Conservation (phyloP, 2,329 filamentous ascomycete genomes). For the Colletotrichum viniferum region DNA sequence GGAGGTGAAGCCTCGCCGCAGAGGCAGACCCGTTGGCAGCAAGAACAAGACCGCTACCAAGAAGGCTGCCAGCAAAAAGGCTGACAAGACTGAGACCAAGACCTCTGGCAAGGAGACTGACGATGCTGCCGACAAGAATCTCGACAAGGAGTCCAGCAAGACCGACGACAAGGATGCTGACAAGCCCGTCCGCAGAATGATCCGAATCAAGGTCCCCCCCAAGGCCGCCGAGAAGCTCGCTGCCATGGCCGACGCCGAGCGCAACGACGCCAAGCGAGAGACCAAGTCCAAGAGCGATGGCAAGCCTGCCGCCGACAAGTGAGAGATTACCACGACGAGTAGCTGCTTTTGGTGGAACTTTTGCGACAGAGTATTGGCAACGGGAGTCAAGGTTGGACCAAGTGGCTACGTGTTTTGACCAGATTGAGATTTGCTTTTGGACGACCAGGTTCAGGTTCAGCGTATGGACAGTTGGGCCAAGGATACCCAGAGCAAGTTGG, state of each 20-base stretch:
- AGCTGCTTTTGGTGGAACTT: not conserved
- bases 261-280: not conserved
- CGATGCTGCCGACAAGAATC: not conserved
- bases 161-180: not conserved
- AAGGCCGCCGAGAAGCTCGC: not conserved
- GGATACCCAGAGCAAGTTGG: not conserved
- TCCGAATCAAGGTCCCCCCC: not conserved
- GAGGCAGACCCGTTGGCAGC: not conserved
- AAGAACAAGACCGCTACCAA: not conserved
- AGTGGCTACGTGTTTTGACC: not conserved
- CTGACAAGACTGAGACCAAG: not conserved
- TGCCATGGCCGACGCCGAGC: not conserved
- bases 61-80: not conserved
- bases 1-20: not conserved
- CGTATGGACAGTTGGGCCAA: not conserved
- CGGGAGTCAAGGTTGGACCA: not conserved
- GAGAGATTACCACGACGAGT: accelerated
- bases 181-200: not conserved
- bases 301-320: not conserved
- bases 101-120: not conserved
- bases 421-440: not conserved
- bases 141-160: not conserved
- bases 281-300: accelerated
- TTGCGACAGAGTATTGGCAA: not conserved
- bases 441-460: not conserved